Base-by-base conservation (phyloP, 345 rosid species). In the Laguncularia racemosa region DNA sequence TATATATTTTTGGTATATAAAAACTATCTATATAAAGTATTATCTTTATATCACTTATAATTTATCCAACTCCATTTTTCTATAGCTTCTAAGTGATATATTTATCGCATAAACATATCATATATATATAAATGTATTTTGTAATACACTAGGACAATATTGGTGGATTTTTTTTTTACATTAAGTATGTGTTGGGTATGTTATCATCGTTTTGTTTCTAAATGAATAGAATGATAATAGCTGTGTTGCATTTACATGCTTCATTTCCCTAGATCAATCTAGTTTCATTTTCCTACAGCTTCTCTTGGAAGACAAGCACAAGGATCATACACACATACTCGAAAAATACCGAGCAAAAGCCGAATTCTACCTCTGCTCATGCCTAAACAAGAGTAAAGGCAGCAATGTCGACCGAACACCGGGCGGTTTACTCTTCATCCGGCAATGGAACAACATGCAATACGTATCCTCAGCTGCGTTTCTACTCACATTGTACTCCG, bases 401-500 rank as follows among this genome's bases (percentile, higher is more conserved):
- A 70, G 56, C 67, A 87, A 87, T 50, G 83, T 85, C 15, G 72
- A 67, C 3, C 78, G 77, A 26, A 89, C 90, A 23, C 97, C 95
- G 0, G 92, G 64, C 9, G 97, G 99, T 15, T 75, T 93, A 26
- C 68, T 93, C 18, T 87, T 77, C 78, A 60, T 89, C 66, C 78
- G 97, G 50, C 79, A 85, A 74, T 93, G 99, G 99, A 93, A 93
- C 87, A 93, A 93, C 68, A 84, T 93, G 88, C 97, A 93, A 68
- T 87, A 93, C 53, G 95, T 87, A 8, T 81, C 97, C 5, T 76
- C 97, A 0, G 83, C 99, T 0, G 64, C 87, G 0, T 93, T 93
- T 69, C 91, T 93, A 57, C 79, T 93, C 50, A 82, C 88, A 2
- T 14, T 79, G 18, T 93, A 93, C 73, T 89, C 97, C 0, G 91